Conservation (phyloP, 2,329 filamentous ascomycete species). For the Thelonectria rubi region DNA sequence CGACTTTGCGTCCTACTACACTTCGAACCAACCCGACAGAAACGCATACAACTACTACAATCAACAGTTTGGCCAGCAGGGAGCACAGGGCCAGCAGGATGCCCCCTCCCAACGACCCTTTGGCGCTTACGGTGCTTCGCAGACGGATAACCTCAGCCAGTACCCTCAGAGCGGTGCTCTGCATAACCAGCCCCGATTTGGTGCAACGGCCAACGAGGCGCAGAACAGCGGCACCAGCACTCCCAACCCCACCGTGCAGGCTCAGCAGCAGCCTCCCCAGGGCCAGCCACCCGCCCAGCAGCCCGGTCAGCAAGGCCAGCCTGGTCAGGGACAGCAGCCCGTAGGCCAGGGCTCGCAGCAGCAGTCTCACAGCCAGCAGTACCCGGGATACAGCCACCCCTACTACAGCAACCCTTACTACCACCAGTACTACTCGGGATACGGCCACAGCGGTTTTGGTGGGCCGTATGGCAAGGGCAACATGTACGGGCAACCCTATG, state of each 20-base stretch:
- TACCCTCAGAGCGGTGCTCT: slow-evolving; percentile 76
- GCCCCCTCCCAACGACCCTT: slow-evolving; percentile 76
- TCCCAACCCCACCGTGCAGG: slow-evolving; percentile 77
- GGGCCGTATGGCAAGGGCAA: slow-evolving; percentile 64
- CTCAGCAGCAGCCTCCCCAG: slow-evolving; percentile 57
- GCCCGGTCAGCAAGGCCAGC: slow-evolving; percentile 52
- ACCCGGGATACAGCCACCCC: slow-evolving; percentile 63
- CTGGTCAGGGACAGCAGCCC: slow-evolving; percentile 57
- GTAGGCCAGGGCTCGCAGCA: slow-evolving; percentile 55
- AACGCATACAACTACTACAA: slow-evolving; percentile 84
- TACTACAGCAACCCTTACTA: slow-evolving; percentile 73
- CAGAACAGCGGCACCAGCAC: slow-evolving; percentile 92
- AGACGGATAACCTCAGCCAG: slow-evolving; percentile 70
- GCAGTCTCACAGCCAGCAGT: slow-evolving; percentile 58
- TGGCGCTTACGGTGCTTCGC: slow-evolving; percentile 76
- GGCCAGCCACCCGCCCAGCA: slow-evolving; percentile 49
- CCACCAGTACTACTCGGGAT: slow-evolving; percentile 66
- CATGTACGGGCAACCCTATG: slow-evolving; percentile 66
- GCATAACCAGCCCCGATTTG: slow-evolving; percentile 67
- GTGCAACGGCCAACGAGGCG: slow-evolving; percentile 67
- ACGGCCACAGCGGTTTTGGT: slow-evolving; percentile 61
- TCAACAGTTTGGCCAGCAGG: slow-evolving; percentile 65
- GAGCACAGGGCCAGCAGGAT: slow-evolving; percentile 77
- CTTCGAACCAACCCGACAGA: slow-evolving; percentile 75
- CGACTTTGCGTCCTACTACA: slow-evolving; percentile 89